Conservation (phyloP, 306 rosid genomes). For the Arachis stenosperma region DNA sequence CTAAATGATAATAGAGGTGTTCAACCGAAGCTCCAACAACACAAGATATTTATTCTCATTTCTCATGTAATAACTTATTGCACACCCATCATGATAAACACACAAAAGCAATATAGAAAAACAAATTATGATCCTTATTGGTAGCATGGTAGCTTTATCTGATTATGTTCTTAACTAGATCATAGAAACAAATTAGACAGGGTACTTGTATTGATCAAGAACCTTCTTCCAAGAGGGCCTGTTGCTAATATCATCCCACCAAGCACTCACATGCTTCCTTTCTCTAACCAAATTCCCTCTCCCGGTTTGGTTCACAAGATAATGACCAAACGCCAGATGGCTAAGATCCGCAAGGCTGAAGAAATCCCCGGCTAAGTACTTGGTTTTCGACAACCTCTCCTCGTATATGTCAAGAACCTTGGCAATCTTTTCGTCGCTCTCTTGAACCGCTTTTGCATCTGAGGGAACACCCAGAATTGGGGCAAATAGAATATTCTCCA, state of each 20-base stretch:
- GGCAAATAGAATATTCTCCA: slow-evolving; percentile 42
- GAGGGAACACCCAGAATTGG: slow-evolving; percentile 28
- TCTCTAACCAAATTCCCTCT: slow-evolving; percentile 47
- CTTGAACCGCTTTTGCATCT: slow-evolving; percentile 49
- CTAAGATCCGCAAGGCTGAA: slow-evolving; percentile 51
- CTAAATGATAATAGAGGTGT: too few relatives aligned
- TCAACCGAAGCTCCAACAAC: too few relatives aligned
- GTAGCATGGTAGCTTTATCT: too few relatives aligned
- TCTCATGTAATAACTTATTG: too few relatives aligned
- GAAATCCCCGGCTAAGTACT: slow-evolving; percentile 46
- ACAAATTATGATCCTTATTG: too few relatives aligned
- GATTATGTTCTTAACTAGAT: too few relatives aligned
- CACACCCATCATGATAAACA: too few relatives aligned
- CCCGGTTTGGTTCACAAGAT: slow-evolving; percentile 48
- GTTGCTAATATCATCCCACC: slow-evolving; percentile 68
- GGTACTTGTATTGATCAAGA: slow-evolving; percentile 40
- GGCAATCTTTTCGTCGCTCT: slow-evolving; percentile 40
- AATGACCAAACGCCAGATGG: slow-evolving; percentile 51
- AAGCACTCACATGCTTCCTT: slow-evolving; percentile 60
- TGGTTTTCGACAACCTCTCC: slow-evolving; percentile 35
- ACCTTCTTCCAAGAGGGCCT: slow-evolving; percentile 67
- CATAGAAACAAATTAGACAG: not conserved
- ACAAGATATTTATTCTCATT: too few relatives aligned
- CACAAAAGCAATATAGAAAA: too few relatives aligned
- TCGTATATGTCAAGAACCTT: slow-evolving; percentile 43